Evolutionary conservation across 768 basidiomycete genomes (phyloP), one percentile per base, ranked within the genome.

Genomic region (Mrakia hoshinonis): DNA sequence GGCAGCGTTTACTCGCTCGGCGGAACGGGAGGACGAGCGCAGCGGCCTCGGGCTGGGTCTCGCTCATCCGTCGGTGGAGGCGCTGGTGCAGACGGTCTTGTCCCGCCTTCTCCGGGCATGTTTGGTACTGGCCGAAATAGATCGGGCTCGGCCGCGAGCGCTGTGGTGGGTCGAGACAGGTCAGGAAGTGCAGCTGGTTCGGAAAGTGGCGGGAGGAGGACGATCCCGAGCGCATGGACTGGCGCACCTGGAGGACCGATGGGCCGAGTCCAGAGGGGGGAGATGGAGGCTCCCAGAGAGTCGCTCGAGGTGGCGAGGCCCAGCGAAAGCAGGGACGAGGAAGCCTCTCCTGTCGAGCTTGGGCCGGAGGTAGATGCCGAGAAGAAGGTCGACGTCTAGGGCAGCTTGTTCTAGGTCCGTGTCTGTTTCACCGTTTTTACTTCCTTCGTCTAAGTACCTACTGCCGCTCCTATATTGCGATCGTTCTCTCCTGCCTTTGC

Each of bases 11-110:
- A 80, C 67, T 78, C 77, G 1, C 73, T 80, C 1, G 79, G 79
- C 13, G 79, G 79, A 20, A 77, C 78, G 4, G 79, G 79, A n/a
- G 79, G 79, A 18, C 71, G 79, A 47, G 78, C 78, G 20, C 76
- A 79, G 38, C 58, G 79, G 49, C 66, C 68, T 5, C 3, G 49
- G 47, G 67, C 31, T 5, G 36, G 49, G n/a, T 24, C 51, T 29
- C n/a, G 51, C 54, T 31, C 38, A 18, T 46, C 36, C 20, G n/a
- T 13, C 11, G n/a, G 46, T 0, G 67, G 46, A 68, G 67, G n/a
- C n/a, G n/a, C n/a, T n/a, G n/a, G 36, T 18, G 36, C 22, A 54
- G 51, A 39, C 36, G n/a, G 20, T 7, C 13, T 36, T 13, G 22
- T 68, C n/a, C 36, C 36, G 7, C 38, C 54, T 6, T 38, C 52